A percentile compares a stretch with the other conserved stretches of the same genome.
Evolutionary conservation across 2,329 filamentous ascomycete genomes (phyloP).

Genomic region (Arthroderma uncinatum): DNA sequence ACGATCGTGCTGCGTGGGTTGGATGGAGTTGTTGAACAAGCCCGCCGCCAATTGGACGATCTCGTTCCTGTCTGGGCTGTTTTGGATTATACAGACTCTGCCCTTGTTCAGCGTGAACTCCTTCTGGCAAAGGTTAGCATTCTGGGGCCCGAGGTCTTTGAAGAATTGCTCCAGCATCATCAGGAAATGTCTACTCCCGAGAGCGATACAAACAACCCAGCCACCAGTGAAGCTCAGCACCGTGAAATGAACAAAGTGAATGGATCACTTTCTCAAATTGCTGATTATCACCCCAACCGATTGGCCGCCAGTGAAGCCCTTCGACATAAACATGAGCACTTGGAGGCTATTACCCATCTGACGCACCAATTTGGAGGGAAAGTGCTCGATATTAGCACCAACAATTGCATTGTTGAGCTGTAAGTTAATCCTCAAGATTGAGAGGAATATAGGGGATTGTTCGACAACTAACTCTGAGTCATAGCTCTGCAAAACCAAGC

Average conservation of each 20-base stretch:
- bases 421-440: conserved; percentile 38
- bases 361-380: conserved; percentile 97
- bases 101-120: conserved; percentile 89
- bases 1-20: conserved; percentile 95
- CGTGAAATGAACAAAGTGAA: conserved; percentile 33
- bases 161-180: conserved; percentile 91
- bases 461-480: conserved; percentile 15
- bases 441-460: conserved; percentile 11
- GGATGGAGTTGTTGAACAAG: conserved; percentile 84
- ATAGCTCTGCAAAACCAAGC: conserved; percentile 75
- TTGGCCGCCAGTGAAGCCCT: conserved; percentile 78
- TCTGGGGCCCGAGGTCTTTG: conserved; percentile 93
- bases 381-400: conserved; percentile 93
- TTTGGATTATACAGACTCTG: conserved; percentile 83
- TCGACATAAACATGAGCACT: conserved; percentile 92
- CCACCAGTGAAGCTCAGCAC: conserved; percentile 19
- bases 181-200: conserved; percentile 63
- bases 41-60: conserved; percentile 87
- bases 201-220: conserved; percentile 22
- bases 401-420: conserved; percentile 97
- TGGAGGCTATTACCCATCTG: conserved; percentile 91
- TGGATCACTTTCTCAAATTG: conserved; percentile 19
- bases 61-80: conserved; percentile 97
- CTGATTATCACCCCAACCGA: conserved; percentile 81
- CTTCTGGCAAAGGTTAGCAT: conserved; percentile 95